Conservation (phyloP, 495 filamentous ascomycete species). For the Evernia prunastri region DNA sequence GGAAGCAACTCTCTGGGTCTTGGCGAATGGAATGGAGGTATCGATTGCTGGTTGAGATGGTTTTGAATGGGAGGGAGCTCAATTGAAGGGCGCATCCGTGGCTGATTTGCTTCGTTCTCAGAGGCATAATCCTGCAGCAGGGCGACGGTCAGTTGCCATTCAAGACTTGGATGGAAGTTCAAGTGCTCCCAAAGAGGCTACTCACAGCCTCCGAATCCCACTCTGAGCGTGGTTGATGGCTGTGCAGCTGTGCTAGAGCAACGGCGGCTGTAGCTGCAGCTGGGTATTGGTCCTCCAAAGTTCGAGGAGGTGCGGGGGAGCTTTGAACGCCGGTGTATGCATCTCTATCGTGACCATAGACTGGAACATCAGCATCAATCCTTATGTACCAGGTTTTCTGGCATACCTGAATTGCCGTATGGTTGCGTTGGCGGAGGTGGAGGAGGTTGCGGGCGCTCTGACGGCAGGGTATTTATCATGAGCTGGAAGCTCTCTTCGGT, state of each 20-base stretch:
- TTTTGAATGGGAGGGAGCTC: slow-evolving; percentile 69
- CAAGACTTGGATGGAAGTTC: not conserved
- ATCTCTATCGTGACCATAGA: slow-evolving; percentile 44
- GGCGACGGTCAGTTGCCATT: not conserved
- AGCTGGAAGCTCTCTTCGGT: slow-evolving; percentile 96
- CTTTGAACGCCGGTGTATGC: slow-evolving; percentile 60
- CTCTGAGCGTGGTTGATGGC: slow-evolving; percentile 69
- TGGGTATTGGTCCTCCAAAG: slow-evolving; percentile 63
- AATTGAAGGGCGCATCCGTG: slow-evolving; percentile 53
- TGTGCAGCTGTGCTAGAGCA: slow-evolving; percentile 80
- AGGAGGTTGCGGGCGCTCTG: slow-evolving; percentile 56
- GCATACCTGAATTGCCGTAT: slow-evolving; percentile 27
- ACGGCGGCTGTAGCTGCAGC: slow-evolving; percentile 74
- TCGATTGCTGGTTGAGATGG: slow-evolving; percentile 65
- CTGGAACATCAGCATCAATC: slow-evolving; percentile 31
- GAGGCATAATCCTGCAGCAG: slow-evolving; percentile 59
- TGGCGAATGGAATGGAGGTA: slow-evolving; percentile 54
- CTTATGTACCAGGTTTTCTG: not conserved
- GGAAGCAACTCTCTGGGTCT: slow-evolving; percentile 68
- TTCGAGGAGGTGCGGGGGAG: slow-evolving; percentile 64
- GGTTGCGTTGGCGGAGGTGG: slow-evolving; percentile 29
- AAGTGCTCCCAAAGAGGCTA: slow-evolving; percentile 17
- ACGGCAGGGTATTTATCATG: slow-evolving; percentile 87
- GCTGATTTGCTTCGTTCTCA: slow-evolving; percentile 59
- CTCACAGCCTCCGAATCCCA: slow-evolving; percentile 81